These are phyloP conservation scores for Verticillium zaregamsianum DNA, from an alignment of 2,329 filamentous ascomycete genomes.

Conservation along the genomic window DNA sequence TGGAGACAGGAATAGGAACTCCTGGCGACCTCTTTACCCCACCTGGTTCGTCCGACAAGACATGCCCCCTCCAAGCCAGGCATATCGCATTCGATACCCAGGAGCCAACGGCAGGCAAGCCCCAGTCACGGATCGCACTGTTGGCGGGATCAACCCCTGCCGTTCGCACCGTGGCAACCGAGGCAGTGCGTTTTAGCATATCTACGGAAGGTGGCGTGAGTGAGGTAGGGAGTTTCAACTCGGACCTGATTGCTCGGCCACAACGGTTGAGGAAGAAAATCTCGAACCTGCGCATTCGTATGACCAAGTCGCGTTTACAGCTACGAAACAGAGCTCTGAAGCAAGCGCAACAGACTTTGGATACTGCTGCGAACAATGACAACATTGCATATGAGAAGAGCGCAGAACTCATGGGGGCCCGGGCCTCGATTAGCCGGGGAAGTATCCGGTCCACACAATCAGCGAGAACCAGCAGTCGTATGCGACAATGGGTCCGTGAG, in stretches of 20 bases:
- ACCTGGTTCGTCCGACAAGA: background rate
- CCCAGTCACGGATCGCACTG: background rate
- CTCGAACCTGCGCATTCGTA: conserved; percentile 9
- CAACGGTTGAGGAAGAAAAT: conserved; percentile 11
- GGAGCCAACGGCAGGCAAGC: background rate
- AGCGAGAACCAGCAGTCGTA: background rate
- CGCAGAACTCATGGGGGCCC: background rate
- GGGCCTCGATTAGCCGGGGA: background rate
- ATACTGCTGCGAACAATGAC: background rate
- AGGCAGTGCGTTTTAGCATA: background rate
- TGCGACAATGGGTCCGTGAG: background rate
- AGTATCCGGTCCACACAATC: background rate
- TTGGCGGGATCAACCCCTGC: background rate
- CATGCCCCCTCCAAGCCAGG: conserved; percentile 1
- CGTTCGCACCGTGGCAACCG: background rate
- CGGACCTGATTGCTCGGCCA: conserved; percentile 4
- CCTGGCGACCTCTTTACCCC: conserved; percentile 1
- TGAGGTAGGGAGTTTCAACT: conserved; percentile 7
- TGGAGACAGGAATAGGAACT: background rate
- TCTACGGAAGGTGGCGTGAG: conserved; percentile 7
- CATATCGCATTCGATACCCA: background rate
- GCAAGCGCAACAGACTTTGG: background rate
- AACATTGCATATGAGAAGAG: background rate
- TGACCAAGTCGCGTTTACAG: conserved; percentile 9
- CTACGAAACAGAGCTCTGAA: conserved; percentile 1